Base-by-base conservation (phyloP, 331 rosid genomes). In the Acacia pycnantha region DNA sequence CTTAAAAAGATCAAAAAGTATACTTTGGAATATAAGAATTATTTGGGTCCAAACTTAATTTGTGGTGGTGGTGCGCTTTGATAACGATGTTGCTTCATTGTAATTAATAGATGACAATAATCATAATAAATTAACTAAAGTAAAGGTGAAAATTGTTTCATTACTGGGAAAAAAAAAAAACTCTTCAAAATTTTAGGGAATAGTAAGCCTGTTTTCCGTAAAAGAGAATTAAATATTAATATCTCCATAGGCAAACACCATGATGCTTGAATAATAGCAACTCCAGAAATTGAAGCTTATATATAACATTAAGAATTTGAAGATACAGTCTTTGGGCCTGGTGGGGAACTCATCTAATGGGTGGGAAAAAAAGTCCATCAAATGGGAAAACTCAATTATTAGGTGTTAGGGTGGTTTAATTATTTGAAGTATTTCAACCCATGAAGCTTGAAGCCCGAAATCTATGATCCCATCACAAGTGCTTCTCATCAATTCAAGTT, bases 181-280 rank as follows among this genome's bases (percentile, higher is more conserved):
- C 5, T 56, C 64, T 56, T 56, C 18, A 56, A 56, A n/a, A 8
- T 2, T 58, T 9, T 58, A 58, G 14, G 0, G 1, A 22, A n/a
- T 10, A 9, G 14, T n/a, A 2, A 58, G 64, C 29, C 5, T 10
- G 5, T 4, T 54, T 19, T 54, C 8, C 61, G 3, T 54, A 4
- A 54, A 54, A 21, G 61, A 19, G 4, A 54, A 54, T 21, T 2
- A 11, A 54, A 54, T 11, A 21, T 6, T 54, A 53, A 21, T 50
- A 16, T 50, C 56, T 5, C 2, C n/a, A 50, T 50, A 50, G 46
- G 44, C 44, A 8, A 41, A 54, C 61, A 87, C 56, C 74, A 81
- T 78, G 58, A 70, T 46, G 76, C 82, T 77, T 73, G 44, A 70
- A 64, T 73, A 50, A 76, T 68, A 78, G 58, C 54, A 46, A 85